Percentiles rank a stretch among this genome's conserved stretches.
phyloP scores from a whole-genome alignment of 441 rosid species.

The Lepidium campestre region DNA sequence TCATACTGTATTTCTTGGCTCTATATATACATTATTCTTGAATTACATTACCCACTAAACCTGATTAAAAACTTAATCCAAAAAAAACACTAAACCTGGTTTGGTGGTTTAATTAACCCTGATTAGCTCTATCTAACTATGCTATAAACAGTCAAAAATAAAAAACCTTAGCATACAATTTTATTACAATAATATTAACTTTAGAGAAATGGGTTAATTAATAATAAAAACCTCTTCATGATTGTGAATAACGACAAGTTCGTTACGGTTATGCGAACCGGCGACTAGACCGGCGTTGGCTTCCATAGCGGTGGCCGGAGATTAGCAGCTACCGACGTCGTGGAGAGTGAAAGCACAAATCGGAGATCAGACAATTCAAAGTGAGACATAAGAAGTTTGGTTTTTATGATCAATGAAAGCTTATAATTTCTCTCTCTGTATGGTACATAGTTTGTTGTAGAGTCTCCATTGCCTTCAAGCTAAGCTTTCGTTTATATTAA shows the following conservation, averaged over 20 bases:
- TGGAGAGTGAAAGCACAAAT: not conserved
- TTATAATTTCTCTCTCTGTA: conserved; percentile 21
- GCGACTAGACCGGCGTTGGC: conserved; percentile 98
- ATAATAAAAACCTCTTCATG: conserved; percentile 76
- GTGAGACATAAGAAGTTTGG: conserved; percentile 12
- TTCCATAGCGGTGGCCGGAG: conserved; percentile 52
- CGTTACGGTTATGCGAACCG: conserved; percentile 97
- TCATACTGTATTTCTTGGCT: not conserved
- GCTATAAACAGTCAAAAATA: not conserved
- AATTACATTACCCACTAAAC: not conserved
- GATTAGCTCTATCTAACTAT: not conserved
- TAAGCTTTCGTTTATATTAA: conserved; percentile 51
- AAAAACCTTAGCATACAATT: too few relatives aligned
- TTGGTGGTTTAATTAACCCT: not conserved
- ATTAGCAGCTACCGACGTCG: not conserved
- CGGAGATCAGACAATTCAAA: not conserved
- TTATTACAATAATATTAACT: not conserved
- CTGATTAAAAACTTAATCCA: not conserved
- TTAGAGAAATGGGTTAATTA: not conserved
- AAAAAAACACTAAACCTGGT: too few relatives aligned
- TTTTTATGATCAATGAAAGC: conserved; percentile 32
- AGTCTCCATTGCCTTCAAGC: conserved; percentile 93
- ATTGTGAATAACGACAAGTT: conserved; percentile 93
- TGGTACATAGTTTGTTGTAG: conserved; percentile 66
- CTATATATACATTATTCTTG: not conserved